These are phyloP conservation scores for Backusella morwellensis DNA, from an alignment of 192 early-diverging fungal genomes.

Conservation along the genomic window DNA sequence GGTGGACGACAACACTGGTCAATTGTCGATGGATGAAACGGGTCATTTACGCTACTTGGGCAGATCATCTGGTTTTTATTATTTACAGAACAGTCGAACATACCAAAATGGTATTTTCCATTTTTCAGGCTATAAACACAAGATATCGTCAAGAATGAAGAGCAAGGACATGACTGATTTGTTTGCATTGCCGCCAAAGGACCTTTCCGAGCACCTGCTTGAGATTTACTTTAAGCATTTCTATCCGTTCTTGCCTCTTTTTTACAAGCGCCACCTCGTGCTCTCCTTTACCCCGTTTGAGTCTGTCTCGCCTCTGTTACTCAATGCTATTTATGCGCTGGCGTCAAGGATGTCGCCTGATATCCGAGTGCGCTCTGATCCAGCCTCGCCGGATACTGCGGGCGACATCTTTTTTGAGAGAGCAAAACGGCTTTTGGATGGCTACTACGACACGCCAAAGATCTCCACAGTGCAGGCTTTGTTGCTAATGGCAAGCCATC, in stretches of 20 bases:
- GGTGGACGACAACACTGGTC: conserved; percentile 55
- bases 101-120: conserved; percentile 42
- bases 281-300: conserved; percentile 42
- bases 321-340: conserved; percentile 52
- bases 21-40: conserved; percentile 64
- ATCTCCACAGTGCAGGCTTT: conserved; percentile 65
- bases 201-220: conserved; percentile 59
- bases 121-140: conserved; percentile 36
- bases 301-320: conserved; percentile 31
- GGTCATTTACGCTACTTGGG: conserved; percentile 75
- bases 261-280: conserved; percentile 55
- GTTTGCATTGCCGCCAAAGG: conserved; percentile 59
- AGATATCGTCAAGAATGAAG: conserved; percentile 24
- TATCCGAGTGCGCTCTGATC: conserved; percentile 37
- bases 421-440: conserved; percentile 68
- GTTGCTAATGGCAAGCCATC: conserved; percentile 63
- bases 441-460: conserved; percentile 58
- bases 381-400: conserved; percentile 42
- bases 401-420: conserved; percentile 59
- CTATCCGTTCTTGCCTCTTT: conserved; percentile 68
- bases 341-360: conserved; percentile 47
- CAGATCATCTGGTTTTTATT: conserved; percentile 69
- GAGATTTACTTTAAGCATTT: conserved; percentile 61
- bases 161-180: conserved; percentile 18
- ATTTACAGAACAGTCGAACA: conserved; percentile 59